phyloP scores from a whole-genome alignment of 169 alveolate genomes.

The Eimeria falciformis region DNA sequence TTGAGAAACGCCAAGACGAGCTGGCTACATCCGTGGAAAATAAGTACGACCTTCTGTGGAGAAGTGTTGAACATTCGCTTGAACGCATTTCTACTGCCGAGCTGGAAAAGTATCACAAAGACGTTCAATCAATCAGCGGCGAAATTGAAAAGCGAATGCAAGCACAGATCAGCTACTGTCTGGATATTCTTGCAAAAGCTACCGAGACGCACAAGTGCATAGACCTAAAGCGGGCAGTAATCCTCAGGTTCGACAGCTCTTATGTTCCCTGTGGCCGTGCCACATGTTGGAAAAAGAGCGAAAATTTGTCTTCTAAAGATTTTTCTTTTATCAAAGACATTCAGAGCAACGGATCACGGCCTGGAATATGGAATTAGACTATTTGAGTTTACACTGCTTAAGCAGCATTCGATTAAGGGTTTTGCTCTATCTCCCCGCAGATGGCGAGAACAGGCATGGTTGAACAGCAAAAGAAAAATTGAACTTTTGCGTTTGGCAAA shows the following conservation, averaged over 20 bases:
- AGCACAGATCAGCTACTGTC: constrained; percentile 43
- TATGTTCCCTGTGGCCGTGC: background rate
- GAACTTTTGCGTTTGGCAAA: constrained; percentile 27
- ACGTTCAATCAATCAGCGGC: constrained; percentile 32
- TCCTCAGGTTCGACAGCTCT: constrained; percentile 52
- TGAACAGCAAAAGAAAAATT: constrained; percentile 28
- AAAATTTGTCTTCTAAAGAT: no score
- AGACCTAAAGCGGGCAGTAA: constrained; percentile 41
- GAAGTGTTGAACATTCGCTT: constrained; percentile 22
- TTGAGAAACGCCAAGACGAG: constrained; percentile 50
- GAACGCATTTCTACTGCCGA: constrained; percentile 35
- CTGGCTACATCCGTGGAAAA: constrained; percentile 31
- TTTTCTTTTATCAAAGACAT: no score
- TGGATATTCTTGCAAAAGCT: constrained; percentile 54
- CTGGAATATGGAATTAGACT: no score
- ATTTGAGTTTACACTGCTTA: no score
- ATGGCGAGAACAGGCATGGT: constrained; percentile 62
- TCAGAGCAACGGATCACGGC: no score
- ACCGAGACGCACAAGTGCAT: background rate
- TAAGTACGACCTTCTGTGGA: constrained; percentile 56
- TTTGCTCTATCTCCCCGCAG: no score
- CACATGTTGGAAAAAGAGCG: background rate
- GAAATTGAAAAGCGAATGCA: constrained; percentile 33
- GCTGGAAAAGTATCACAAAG: constrained; percentile 29
- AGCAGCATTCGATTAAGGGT: no score